Percentiles rank a stretch among this genome's conserved stretches.
These are phyloP conservation scores for Pistacia atlantica DNA, from an alignment of 345 rosid genomes.

Conservation along the genomic window DNA sequence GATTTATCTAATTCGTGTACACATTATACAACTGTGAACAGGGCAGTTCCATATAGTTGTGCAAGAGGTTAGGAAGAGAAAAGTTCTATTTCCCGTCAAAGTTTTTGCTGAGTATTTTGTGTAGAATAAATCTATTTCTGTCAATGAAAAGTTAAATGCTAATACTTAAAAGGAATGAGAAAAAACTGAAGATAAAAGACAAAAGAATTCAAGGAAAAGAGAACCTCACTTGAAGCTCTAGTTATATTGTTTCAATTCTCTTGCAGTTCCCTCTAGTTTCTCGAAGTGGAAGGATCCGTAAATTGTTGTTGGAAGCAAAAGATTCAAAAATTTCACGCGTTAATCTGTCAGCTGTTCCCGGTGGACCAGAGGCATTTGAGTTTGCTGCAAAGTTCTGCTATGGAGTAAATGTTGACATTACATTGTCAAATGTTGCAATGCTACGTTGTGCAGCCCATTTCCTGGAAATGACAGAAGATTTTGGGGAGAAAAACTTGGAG, in stretches of 20 bases:
- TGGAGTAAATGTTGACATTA: constrained; percentile 72
- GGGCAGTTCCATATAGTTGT: neutral
- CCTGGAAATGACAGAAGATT: constrained; percentile 94
- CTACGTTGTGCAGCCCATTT: constrained; percentile 70
- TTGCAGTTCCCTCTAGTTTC: constrained; percentile 93
- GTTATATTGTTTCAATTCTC: constrained; percentile 12
- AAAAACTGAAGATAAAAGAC: neutral
- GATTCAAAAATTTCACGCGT: constrained; percentile 66
- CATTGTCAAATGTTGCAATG: constrained; percentile 67
- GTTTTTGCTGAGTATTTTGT: neutral
- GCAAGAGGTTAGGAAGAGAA: neutral
- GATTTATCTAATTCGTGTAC: too few species aligned
- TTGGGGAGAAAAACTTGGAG: constrained; percentile 74
- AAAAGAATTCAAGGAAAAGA: neutral
- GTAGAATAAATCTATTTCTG: neutral
- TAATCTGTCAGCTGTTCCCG: constrained; percentile 65
- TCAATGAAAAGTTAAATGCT: neutral
- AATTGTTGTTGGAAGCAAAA: constrained; percentile 65
- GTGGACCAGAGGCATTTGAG: constrained; percentile 90
- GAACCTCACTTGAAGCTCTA: neutral
- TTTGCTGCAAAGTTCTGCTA: constrained; percentile 98
- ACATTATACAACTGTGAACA: too few species aligned
- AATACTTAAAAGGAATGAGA: neutral
- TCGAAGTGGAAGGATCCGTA: constrained; percentile 83
- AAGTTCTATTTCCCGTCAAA: neutral